Evolutionary conservation across 305 asterid genomes (phyloP).

Genomic region (Solanum hybrid): DNA sequence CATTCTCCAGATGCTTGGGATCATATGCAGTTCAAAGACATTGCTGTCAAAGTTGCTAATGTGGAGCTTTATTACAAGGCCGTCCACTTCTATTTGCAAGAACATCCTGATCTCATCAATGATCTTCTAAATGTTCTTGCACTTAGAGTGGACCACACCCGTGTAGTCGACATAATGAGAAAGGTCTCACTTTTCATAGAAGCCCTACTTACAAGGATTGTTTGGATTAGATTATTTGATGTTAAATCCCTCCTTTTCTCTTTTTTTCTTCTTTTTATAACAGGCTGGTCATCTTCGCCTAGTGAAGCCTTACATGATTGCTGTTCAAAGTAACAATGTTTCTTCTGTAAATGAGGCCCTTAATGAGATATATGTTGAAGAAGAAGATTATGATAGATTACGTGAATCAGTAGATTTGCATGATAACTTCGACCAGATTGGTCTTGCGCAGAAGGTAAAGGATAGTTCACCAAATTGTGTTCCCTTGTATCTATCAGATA

Average conservation of each 20-base stretch:
- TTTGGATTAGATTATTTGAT: conserved; percentile 4
- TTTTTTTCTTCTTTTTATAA: conserved; percentile 7
- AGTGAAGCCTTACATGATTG: conserved; percentile 97
- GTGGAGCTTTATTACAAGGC: conserved; percentile 99
- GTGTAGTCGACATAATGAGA: conserved; percentile 97
- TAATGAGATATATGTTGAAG: conserved; percentile 93
- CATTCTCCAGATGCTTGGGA: conserved; percentile 99
- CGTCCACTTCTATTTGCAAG: conserved; percentile 96
- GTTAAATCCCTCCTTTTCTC: background rate
- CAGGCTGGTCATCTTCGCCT: conserved; percentile 96
- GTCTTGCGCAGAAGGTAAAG: conserved; percentile 93
- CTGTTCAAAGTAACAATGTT: conserved; percentile 95
- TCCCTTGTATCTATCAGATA: background rate
- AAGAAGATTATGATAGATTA: conserved; percentile 90
- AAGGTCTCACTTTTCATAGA: conserved; percentile 43
- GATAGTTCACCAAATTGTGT: background rate
- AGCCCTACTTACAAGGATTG: background rate
- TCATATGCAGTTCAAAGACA: conserved; percentile 98
- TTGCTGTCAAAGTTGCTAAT: conserved; percentile 91
- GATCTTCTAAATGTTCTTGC: conserved; percentile 98
- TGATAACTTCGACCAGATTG: conserved; percentile 95
- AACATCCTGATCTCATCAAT: conserved; percentile 95
- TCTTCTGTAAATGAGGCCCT: conserved; percentile 98
- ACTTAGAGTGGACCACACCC: conserved; percentile 93
- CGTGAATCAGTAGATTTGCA: conserved; percentile 91